Evolutionary conservation across 768 basidiomycete species (phyloP), one percentile per base, ranked within the genome.

Genomic region (Leccinum subgranulosum): DNA sequence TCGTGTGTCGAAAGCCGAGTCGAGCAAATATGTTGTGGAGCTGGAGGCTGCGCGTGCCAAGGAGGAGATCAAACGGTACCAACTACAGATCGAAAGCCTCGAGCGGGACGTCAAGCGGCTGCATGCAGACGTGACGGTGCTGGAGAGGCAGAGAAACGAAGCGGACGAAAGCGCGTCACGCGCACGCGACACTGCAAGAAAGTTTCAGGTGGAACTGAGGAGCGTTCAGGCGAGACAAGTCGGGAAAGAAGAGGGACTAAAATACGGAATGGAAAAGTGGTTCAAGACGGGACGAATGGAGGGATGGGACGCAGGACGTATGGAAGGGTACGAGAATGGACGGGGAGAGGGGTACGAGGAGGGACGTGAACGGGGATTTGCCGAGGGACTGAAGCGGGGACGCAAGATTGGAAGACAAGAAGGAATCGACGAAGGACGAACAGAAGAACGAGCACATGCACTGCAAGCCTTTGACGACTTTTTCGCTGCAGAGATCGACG

Each of bases 391-490:
- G 28, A 50, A 57, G 39, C 70, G 75, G 4, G 78, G 78, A 5
- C 62, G 60, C 4, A 73, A 66, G 53, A 60, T 53, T 1, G 70
- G 73, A 31, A 62, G 60, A 62, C 66, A 68, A 27, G 69, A 72
- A 14, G 73, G 64, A 21, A 73, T 64, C 47, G 69, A 74, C 25
- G 70, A 74, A 63, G 79, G 79, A 61, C 71, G 75, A 59, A 74
- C 68, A 54, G 80, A 82, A 61, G 84, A 84, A 68, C 78, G 83
- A 29, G 69, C 72, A 47, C 78, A 77, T 60, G 85, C 84, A 1
- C 58, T 84, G 27, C 78, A 80, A 51, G 82, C 82, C 9, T 84
- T 87, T 71, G 83, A 87, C 67, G 74, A 74, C 39, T 82, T 84
- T 69, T 69, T 85, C 53, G 72, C 73, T 23, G 70, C 77, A 62